Base-by-base conservation (phyloP, 495 filamentous ascomycete genomes). In the Hyphodiscus hymeniophilus region DNA sequence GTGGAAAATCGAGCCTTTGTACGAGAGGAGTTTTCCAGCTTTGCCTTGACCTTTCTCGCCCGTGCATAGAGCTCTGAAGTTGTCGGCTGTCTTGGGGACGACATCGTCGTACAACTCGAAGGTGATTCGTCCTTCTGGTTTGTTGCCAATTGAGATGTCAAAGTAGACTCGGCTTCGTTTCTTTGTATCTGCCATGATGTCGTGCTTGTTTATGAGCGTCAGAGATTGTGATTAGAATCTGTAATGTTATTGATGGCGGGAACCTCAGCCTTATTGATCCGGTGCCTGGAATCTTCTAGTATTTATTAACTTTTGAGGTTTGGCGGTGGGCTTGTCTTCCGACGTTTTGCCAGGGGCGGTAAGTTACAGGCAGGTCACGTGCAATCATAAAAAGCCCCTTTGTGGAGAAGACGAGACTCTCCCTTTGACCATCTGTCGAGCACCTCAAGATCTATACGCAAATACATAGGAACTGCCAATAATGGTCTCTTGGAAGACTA, bases 51-150 rank as follows among this genome's bases (percentile, higher is more conserved):
- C 91, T 67, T 94, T 81, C 74, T 94, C 85, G 35, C 77, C 79
- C n/a, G 88, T 96, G 76, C 92, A 97, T 41, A 99, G 82, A 52
- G 82, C 80, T 66, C 87, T 88, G 79, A 99, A 99, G 77, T 97
- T 99, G 63, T 85, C 80, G 56, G 85, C 85, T 30, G 92, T 97
- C 73, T 90, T 95, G 62, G 92, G 94, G 39, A 94, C 88, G 45
- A 95, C 74, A 71, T 94, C 87, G 61, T 87, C 74, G 67, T 86
- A 94, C 58, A 96, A 72, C 74, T 95, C 89, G 52, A 95, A 84
- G 32, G 66, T 74, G 63, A 96, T 68, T 45, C 90, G 84, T 32
- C 87, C 88, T 36, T 79, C 72, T 32, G 76, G 71, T 56, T 80
- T 74, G 15, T 74, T 69, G 48, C 83, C 87, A 57, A 94, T 85